A percentile compares a stretch with the other conserved stretches of the same genome.
Conservation (phyloP, 108 stramenopile genomes). For the Cyclotella kingstonii region DNA sequence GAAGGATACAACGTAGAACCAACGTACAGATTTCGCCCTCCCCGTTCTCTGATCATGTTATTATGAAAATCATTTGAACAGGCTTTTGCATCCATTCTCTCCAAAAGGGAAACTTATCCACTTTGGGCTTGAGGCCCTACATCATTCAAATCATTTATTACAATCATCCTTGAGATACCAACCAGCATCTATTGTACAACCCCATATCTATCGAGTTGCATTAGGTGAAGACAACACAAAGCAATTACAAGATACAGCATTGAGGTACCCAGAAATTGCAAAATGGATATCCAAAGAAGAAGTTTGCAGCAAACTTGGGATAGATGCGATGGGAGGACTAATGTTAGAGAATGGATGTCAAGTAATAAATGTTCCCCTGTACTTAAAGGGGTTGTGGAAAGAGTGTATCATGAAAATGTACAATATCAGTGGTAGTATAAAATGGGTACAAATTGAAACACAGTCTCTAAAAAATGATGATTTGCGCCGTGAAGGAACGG, state of each 20-base stretch:
- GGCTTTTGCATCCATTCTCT: slow-evolving; percentile 77
- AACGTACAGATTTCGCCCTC: background rate
- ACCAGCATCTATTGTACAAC: slow-evolving; percentile 46
- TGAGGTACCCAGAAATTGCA: slow-evolving; percentile 33
- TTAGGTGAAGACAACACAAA: slow-evolving; percentile 43
- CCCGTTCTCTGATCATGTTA: background rate
- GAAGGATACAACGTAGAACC: background rate
- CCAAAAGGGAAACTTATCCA: slow-evolving; percentile 78
- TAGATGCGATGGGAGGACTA: slow-evolving; percentile 55
- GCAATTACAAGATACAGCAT: slow-evolving; percentile 40
- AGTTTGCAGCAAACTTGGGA: slow-evolving; percentile 24
- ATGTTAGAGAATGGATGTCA: slow-evolving; percentile 59
- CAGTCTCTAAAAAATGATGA: slow-evolving; percentile 3
- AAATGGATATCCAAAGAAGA: slow-evolving; percentile 59
- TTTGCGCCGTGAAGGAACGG: background rate
- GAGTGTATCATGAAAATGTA: slow-evolving; percentile 37
- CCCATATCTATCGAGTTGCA: slow-evolving; percentile 72
- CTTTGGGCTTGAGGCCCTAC: slow-evolving; percentile 67
- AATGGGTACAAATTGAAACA: slow-evolving; percentile 17
- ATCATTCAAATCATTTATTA: slow-evolving; percentile 51
- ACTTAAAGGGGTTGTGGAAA: slow-evolving; percentile 65
- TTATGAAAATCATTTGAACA: slow-evolving; percentile 10
- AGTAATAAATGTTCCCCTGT: slow-evolving; percentile 75
- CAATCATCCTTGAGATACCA: slow-evolving; percentile 36
- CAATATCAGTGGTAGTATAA: slow-evolving; percentile 14